These are phyloP conservation scores for Nemania sp. DNA, from an alignment of 2,329 filamentous ascomycete species.

Conservation along the genomic window DNA sequence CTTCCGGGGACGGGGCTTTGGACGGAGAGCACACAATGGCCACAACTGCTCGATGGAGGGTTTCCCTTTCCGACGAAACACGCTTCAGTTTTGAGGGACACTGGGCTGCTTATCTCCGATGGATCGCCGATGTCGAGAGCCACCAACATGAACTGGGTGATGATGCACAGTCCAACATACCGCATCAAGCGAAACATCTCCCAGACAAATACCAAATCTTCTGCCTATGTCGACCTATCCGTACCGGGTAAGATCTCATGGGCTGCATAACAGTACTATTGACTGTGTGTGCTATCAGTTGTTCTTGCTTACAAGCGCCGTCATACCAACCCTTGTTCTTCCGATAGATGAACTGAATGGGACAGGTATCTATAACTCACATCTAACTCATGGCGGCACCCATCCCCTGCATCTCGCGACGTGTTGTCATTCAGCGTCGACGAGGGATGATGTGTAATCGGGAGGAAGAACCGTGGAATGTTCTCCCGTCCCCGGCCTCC, in stretches of 20 bases:
- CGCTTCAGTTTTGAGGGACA: constrained; percentile 1
- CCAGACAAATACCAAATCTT: neutral
- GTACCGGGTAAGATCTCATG: constrained; percentile 8
- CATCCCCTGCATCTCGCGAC: neutral
- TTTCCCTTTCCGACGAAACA: neutral
- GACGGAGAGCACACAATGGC: neutral
- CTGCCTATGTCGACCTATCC: constrained; percentile 12
- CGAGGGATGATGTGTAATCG: neutral
- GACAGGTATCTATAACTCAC: constrained; percentile 2
- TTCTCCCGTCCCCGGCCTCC: neutral
- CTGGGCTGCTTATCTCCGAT: neutral
- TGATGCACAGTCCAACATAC: neutral
- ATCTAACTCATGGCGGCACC: neutral
- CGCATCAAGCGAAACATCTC: constrained; percentile 2
- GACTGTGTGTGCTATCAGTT: constrained; percentile 8
- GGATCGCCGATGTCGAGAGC: neutral
- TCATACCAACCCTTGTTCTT: constrained; percentile 16
- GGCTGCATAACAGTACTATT: constrained; percentile 7
- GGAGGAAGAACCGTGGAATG: neutral
- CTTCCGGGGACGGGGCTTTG: neutral
- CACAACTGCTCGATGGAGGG: neutral
- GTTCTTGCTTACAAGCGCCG: constrained; percentile 16
- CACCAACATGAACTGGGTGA: neutral
- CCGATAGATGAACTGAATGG: neutral
- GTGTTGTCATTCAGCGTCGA: neutral